These are phyloP conservation scores for Rhizopus delemar DNA, from an alignment of 371 early-diverging fungal species.

Conservation along the genomic window DNA sequence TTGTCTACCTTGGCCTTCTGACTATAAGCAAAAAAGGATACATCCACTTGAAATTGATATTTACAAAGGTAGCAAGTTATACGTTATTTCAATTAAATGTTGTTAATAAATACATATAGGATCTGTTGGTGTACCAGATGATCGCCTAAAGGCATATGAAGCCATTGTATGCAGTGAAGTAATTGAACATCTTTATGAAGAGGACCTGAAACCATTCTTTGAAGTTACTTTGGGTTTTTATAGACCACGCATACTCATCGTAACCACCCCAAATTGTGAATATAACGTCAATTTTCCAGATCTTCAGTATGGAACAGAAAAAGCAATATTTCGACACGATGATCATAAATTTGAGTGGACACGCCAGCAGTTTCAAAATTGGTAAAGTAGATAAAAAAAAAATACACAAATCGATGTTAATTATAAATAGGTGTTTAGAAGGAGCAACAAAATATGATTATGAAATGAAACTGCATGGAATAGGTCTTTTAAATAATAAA, in stretches of 20 bases:
- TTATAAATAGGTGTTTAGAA: conserved; percentile 40
- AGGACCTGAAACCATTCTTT: conserved; percentile 57
- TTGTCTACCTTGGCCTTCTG: conserved; percentile 58
- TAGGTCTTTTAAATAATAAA: conserved; percentile 58
- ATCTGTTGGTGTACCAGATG: conserved; percentile 50
- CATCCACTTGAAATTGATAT: conserved; percentile 53
- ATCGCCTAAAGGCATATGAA: conserved; percentile 49
- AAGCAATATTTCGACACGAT: conserved; percentile 68
- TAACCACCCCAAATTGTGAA: conserved; percentile 86
- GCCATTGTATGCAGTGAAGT: conserved; percentile 73
- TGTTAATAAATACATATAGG: conserved; percentile 28
- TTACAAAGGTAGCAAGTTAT: conserved; percentile 47
- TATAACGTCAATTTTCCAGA: conserved; percentile 84
- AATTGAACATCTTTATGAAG: conserved; percentile 75
- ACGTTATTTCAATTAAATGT: neutral
- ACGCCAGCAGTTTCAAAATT: conserved; percentile 73
- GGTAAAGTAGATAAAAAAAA: conserved; percentile 51
- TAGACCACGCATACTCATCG: conserved; percentile 63
- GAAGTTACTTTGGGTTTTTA: conserved; percentile 65
- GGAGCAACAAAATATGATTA: conserved; percentile 69
- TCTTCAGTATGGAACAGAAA: conserved; percentile 72
- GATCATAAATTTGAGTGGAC: conserved; percentile 97
- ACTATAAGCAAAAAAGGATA: conserved; percentile 49
- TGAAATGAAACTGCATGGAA: conserved; percentile 64
- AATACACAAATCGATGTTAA: conserved; percentile 1